Conservation (phyloP, 1,284 basidiomycete species). For the Trichosporon sp. region DNA sequence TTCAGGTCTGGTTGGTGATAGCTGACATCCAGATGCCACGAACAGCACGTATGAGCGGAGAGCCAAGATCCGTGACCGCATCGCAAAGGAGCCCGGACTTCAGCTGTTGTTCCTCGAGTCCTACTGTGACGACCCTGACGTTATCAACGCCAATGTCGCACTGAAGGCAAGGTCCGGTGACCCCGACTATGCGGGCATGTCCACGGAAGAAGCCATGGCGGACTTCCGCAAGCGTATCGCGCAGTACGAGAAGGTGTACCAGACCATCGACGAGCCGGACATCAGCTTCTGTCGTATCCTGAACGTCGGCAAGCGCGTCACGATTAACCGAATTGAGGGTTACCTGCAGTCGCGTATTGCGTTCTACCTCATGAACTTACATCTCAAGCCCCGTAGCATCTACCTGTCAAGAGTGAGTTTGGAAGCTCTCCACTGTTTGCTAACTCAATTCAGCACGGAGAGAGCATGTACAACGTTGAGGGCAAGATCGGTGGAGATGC, state of each 20-base stretch:
- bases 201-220: constrained; percentile 77
- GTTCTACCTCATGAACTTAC: constrained; percentile 98
- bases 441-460: constrained; percentile 74
- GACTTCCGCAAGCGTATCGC: constrained; percentile 91
- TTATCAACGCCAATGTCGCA: constrained; percentile 93
- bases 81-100: constrained; percentile 87
- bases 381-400: constrained; percentile 93
- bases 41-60: constrained; percentile 83
- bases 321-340: constrained; percentile 80
- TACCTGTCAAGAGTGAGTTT: constrained; percentile 84
- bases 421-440: neutral
- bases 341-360: constrained; percentile 96
- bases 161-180: constrained; percentile 95
- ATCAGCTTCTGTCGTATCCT: constrained; percentile 83
- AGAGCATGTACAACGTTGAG: constrained; percentile 95
- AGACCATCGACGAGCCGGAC: constrained; percentile 85
- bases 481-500: constrained; percentile 98
- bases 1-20: too few species aligned
- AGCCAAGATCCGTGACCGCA: constrained; percentile 75
- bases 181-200: constrained; percentile 92
- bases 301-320: constrained; percentile 84
- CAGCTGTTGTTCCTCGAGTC: constrained; percentile 93
- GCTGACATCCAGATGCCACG: constrained; percentile 72
- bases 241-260: constrained; percentile 94
- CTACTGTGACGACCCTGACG: constrained; percentile 86